Evolutionary conservation across 306 rosid species (phyloP), one percentile per base, ranked within the genome.

Genomic region (Sesbania bispinosa): DNA sequence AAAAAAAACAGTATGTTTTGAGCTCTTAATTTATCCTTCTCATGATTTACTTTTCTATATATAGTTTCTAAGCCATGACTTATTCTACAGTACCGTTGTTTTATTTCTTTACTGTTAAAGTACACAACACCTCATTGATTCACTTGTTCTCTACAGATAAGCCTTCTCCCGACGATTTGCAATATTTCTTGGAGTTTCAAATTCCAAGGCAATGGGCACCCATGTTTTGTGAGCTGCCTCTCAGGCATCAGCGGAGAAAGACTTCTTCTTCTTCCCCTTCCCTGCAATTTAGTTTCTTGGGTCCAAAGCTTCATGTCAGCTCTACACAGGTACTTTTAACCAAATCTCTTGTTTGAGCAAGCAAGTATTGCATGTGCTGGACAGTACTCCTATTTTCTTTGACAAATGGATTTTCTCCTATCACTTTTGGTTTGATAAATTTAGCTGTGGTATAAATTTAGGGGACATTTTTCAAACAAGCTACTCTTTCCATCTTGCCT

Each of bases 181-280:
- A 83, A 39, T 86, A 83, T 75, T 94, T 94, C 82, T 85, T 94
- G 85, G 98, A 94, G 89, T 94, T 90, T 76, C 98, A 94, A 88
- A 87, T 94, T 86, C 97, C 98, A 19, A 84, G 89, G 83, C 98
- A 94, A 80, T 94, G 98, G 98, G 98, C 92, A 10, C 98, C 98
- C 53, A 88, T 90, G 90, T 94, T 90, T 76, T 84, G 96, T 10
- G 97, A 94, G 80, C 86, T 94, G 57, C 97, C 98, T 54, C 96
- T 94, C 50, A 79, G 97, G 75, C 97, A 87, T 86, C 96, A 84
- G 64, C 65, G 73, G 67, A 94, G 47, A 78, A 84, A 76, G 80
- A n/a, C n/a, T n/a, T n/a, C n/a, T n/a, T 66, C 83, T 10, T 62
- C 84, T 50, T 87, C 94, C 77, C 87, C 90, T 74, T 63, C 90